A percentile compares a stretch with the other conserved stretches of the same genome.
Conservation (phyloP, 306 rosid genomes). For the Crotalaria pallida region DNA sequence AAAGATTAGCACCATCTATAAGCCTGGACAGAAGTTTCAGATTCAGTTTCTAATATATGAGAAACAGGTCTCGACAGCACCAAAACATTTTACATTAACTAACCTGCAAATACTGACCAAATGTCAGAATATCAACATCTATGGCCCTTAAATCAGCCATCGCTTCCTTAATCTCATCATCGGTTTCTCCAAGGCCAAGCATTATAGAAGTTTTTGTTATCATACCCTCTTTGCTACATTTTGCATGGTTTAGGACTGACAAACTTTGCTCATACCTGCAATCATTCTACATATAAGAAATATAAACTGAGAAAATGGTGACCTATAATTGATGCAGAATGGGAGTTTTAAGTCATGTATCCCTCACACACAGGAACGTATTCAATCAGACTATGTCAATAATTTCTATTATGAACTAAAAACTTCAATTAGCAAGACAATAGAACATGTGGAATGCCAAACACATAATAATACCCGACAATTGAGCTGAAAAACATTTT, state of each 20-base stretch:
- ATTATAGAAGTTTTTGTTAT: constrained; percentile 91
- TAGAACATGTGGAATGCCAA: not conserved
- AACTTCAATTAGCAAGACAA: not conserved
- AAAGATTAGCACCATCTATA: constrained; percentile 7
- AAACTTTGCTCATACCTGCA: constrained; percentile 85
- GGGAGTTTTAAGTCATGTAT: not conserved
- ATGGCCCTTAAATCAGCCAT: constrained; percentile 77
- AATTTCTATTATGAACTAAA: not conserved
- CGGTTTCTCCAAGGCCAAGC: constrained; percentile 96
- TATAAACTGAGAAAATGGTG: not conserved
- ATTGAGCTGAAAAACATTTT: not conserved
- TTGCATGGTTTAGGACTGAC: constrained; percentile 78
- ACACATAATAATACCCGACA: not conserved
- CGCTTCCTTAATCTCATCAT: constrained; percentile 77
- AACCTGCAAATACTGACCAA: constrained; percentile 97
- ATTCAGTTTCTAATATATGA: not conserved
- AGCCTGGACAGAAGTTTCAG: constrained; percentile 15
- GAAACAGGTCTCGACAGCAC: constrained; percentile 1
- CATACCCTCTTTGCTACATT: constrained; percentile 76
- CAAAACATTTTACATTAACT: constrained; percentile 18
- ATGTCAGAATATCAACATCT: constrained; percentile 86
- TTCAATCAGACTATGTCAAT: not conserved
- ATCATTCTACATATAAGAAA: constrained; percentile 19
- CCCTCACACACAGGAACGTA: not conserved
- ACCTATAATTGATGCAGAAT: not conserved